Conservation (phyloP, 2,329 filamentous ascomycete species). For the Mycocentrospora acerina region DNA sequence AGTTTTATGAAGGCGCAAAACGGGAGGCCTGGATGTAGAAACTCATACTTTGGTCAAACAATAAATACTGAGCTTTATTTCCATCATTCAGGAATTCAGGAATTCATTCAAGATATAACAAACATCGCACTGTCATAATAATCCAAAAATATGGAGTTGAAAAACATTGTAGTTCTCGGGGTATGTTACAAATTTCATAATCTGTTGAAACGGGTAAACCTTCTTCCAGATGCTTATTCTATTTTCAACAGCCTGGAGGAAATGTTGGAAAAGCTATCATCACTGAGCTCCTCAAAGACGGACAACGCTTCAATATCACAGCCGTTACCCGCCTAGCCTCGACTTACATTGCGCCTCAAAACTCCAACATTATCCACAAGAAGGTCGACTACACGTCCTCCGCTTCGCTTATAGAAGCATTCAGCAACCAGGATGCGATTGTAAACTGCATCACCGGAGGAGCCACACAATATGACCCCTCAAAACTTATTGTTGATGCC, state of each 20-base stretch:
- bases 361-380: constrained; percentile 20
- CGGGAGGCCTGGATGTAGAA: constrained; percentile 1
- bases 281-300: constrained; percentile 24
- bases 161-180: constrained; percentile 38
- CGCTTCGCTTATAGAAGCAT: constrained; percentile 38
- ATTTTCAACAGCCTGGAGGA: constrained; percentile 27
- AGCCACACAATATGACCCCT: constrained; percentile 45
- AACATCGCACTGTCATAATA: too few relatives aligned
- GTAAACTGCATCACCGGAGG: constrained; percentile 51
- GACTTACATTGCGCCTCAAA: constrained; percentile 15
- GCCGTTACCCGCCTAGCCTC: constrained; percentile 31
- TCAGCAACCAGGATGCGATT: constrained; percentile 59
- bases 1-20: background rate
- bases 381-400: constrained; percentile 28
- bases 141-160: constrained; percentile 36
- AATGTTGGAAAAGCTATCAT: constrained; percentile 37
- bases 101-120: background rate
- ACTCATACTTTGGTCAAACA: background rate
- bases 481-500: constrained; percentile 45
- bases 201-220: background rate
- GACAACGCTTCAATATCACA: constrained; percentile 25
- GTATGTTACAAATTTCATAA: constrained; percentile 16
- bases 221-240: constrained; percentile 2
- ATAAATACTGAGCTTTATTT: background rate
- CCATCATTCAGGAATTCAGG: background rate